Base-by-base conservation (phyloP, 1,284 basidiomycete species). In the Entoloma clypeatum region DNA sequence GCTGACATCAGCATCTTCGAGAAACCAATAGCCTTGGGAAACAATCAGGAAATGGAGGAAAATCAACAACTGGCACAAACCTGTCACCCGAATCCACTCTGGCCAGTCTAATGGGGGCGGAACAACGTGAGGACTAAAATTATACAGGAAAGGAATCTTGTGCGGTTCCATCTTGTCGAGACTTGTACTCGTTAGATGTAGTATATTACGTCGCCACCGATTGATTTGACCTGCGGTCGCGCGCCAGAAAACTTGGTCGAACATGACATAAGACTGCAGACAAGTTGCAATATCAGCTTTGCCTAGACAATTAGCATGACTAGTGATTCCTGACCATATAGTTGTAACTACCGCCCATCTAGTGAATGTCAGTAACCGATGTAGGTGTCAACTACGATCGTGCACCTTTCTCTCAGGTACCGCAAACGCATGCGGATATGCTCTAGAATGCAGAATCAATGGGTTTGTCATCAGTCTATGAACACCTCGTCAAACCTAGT, bases 221-320 rank as follows among this genome's bases (percentile, higher is more conserved):
- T 99, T 99, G 57, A 99, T 86, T 60, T 98, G 95, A 1, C 89
- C 86, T 2, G 94, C 76, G 30, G 84, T 95, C 6, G 89, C 93
- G 39, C 89, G 77, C 95, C 95, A 99, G 64, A 99, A 96, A 25
- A 99, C 88, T 68, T 97, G 93, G 60, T 99, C 95, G 58, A 98
- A 98, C 76, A 92, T 80, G 43, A 91, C 87, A 59, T 91, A 92
- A 4, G 88, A 83, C 83, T 87, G 35, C 11, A 40, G 36, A 44
- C 38, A 39, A 13, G 31, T 36, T 39, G 42, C 49, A 30, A 50
- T 14, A 31, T 36, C n/a, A n/a, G n/a, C n/a, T 7, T 26, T 18
- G 5, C 14, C 7, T 8, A 35, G 31, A 16, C 23, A 27, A 35
- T n/a, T 13, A 41, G 10, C 28, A 30, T 35, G 36, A 21, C 24